Base-by-base conservation (phyloP, 768 basidiomycete species). In the Amanita inopinata region DNA sequence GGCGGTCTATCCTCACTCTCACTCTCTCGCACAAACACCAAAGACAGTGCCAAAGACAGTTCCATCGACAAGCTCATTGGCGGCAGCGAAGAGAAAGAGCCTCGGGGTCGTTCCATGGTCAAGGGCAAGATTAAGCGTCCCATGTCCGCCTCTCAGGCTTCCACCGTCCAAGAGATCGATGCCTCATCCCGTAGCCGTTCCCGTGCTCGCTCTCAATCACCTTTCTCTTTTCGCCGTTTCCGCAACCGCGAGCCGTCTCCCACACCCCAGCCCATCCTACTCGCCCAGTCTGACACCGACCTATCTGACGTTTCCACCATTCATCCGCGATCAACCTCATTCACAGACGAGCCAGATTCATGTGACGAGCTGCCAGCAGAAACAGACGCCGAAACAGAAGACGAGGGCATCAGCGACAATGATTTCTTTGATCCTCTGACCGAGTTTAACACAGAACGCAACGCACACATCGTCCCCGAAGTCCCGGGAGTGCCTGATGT, bases 391-490 rank as follows among this genome's bases (percentile, higher is more conserved):
- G 79, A 78, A 31, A 73, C 71, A 4, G 77, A 77, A 33, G 73
- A 76, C 12, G 40, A 33, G 20, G 27, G 22, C 14, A 23, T 23
- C 17, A 18, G 8, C 3, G 73, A 73, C 10, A 72, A 39, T 4
- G 11, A 72, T 6, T 60, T 62, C 12, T 82, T 91, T 47, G 88
- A 94, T 60, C 72, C 78, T 27, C 67, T 85, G 50, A 97, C 92
- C 0, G 83, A 85, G 58, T 71, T 76, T 51, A 97, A 97, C 59
- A 94, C 92, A 1, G 85, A 89, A 59, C 78, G 71, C 50, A 93
- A 93, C 53, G 74, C 84, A 0, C 66, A 80, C 28, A 62, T 71
- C 33, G 55, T 57, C 0, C 55, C 56, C 3, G 56, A 54, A 4
- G 49, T 48, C 5, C 47, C 49, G 23, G 63, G 69, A 17, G 57